These are phyloP conservation scores for Ophiostoma novo-ulmi DNA, from an alignment of 2,329 filamentous ascomycete species.

Conservation along the genomic window DNA sequence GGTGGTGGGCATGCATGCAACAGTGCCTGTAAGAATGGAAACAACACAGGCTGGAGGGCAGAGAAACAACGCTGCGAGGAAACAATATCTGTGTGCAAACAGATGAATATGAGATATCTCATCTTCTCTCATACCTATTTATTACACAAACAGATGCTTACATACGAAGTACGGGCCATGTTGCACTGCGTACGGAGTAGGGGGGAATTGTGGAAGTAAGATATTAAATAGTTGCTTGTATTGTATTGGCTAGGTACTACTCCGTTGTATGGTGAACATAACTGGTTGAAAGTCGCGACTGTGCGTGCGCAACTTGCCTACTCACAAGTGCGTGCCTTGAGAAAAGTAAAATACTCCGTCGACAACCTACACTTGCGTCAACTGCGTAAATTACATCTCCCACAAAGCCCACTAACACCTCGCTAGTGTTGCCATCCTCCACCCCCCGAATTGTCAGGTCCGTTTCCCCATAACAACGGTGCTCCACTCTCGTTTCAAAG, in stretches of 20 bases:
- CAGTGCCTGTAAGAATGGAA: background rate
- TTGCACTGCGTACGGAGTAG: constrained; percentile 10
- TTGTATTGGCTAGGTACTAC: background rate
- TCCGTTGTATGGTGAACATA: background rate
- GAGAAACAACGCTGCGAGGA: background rate
- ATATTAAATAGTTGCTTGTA: background rate
- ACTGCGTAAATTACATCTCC: constrained; percentile 22
- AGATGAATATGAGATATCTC: background rate
- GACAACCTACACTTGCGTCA: background rate
- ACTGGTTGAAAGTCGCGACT: background rate
- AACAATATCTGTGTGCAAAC: background rate
- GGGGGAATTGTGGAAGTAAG: background rate
- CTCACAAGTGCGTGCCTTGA: background rate
- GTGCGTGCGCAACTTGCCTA: background rate
- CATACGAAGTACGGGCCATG: background rate
- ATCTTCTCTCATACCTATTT: background rate
- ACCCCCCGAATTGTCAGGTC: constrained; percentile 24
- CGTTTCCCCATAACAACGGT: constrained; percentile 21
- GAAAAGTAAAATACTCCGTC: background rate
- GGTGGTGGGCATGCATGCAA: background rate
- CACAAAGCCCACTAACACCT: constrained; percentile 17
- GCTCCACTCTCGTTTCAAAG: constrained; percentile 25
- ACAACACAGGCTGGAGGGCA: background rate
- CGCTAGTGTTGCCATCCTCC: constrained; percentile 10
- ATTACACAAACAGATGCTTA: background rate